Percentiles rank a stretch among this genome's conserved stretches.
Conservation (phyloP, 768 basidiomycete genomes). For the Thelephora aurantiotincta region DNA sequence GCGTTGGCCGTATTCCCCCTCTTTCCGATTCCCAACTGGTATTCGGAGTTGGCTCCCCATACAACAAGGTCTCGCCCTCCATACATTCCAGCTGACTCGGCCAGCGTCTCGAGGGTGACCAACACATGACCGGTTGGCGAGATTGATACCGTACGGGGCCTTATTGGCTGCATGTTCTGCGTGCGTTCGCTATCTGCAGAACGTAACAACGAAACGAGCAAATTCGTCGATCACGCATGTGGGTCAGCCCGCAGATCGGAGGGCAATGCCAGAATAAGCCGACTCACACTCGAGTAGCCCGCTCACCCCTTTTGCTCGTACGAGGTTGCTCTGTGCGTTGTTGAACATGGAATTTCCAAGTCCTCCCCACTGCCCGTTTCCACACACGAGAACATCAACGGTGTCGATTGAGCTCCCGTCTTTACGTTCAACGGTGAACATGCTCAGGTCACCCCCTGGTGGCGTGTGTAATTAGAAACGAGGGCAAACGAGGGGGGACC, state of each 20-base stretch:
- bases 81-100: constrained; percentile 31
- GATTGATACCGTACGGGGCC: constrained; percentile 46
- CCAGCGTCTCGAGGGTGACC: constrained; percentile 50
- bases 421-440: constrained; percentile 56
- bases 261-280: not conserved
- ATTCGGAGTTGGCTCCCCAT: constrained; percentile 65
- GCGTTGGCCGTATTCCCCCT: constrained; percentile 45
- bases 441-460: constrained; percentile 61
- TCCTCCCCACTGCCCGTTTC: constrained; percentile 76
- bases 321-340: constrained; percentile 56
- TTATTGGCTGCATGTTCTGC: constrained; percentile 46
- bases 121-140: constrained; percentile 69
- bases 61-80: constrained; percentile 49
- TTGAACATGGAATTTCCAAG: constrained; percentile 55
- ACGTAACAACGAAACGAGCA: not conserved
- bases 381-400: constrained; percentile 57
- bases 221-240: not conserved
- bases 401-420: constrained; percentile 20
- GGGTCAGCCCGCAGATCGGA: not conserved
- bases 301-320: constrained; percentile 66
- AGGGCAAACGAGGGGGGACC: not conserved
- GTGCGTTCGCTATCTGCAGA: constrained; percentile 49
- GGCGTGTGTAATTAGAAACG: not conserved
- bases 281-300: constrained; percentile 75
- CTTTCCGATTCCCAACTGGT: constrained; percentile 66